A percentile compares a stretch with the other conserved stretches of the same genome.
Conservation (phyloP, 371 early-diverging fungal genomes). For the Mortierella sp. region DNA sequence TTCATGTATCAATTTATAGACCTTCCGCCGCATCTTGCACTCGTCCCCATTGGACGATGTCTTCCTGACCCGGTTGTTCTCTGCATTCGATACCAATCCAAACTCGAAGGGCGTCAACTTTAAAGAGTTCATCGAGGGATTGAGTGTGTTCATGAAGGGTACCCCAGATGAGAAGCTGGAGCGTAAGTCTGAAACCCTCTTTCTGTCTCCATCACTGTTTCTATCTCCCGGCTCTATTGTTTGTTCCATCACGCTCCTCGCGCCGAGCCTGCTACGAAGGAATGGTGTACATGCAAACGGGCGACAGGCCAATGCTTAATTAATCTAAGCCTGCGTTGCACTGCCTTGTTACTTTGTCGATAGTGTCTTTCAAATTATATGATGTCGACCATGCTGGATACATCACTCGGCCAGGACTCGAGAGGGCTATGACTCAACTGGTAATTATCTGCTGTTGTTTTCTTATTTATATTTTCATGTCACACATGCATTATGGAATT, state of each 20-base stretch:
- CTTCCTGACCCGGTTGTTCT: constrained; percentile 82
- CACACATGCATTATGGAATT: too few species aligned
- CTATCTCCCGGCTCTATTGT: too few species aligned
- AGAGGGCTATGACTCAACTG: constrained; percentile 79
- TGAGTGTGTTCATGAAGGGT: constrained; percentile 84
- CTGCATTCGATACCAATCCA: constrained; percentile 80
- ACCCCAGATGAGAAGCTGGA: constrained; percentile 83
- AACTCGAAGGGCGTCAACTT: constrained; percentile 78
- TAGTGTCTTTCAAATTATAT: constrained; percentile 86
- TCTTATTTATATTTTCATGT: background rate
- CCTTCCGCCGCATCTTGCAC: constrained; percentile 48
- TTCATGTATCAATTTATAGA: constrained; percentile 17
- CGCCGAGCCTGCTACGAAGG: too few species aligned
- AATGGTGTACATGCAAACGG: too few species aligned
- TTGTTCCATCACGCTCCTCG: too few species aligned
- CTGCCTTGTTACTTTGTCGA: constrained; percentile 7
- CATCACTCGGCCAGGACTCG: constrained; percentile 80
- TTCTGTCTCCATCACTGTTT: background rate
- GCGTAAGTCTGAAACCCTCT: constrained; percentile 59
- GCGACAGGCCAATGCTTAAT: constrained; percentile 31
- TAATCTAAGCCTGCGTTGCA: background rate
- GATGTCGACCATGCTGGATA: constrained; percentile 85
- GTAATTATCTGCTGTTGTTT: constrained; percentile 50
- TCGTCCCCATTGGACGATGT: constrained; percentile 75
- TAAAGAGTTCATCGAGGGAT: constrained; percentile 81